Evolutionary conservation across 163 green algal genomes (phyloP), one percentile per base, ranked within the genome.

Genomic region (Prototheca cutis): DNA sequence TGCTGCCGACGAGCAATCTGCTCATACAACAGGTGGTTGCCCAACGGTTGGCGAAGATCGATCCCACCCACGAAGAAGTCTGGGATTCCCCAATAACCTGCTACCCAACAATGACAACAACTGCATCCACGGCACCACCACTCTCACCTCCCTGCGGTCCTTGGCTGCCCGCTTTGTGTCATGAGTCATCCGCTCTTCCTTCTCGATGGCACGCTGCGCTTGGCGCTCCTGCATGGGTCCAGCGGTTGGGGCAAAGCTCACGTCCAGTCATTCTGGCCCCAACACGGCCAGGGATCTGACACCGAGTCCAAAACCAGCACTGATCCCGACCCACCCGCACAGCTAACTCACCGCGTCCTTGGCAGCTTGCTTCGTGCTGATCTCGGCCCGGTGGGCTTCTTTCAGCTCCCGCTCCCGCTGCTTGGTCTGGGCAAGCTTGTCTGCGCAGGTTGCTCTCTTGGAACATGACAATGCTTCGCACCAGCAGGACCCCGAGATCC

Each of bases 361-460:
- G 19, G 8, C 31, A 21, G 47, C 33, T 21, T 48, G 27, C 40
- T 65, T 53, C 31, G 58, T 31, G 13, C 4, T 7, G 33, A 61
- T 54, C 17, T 40, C 17, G 6, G 57, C 45, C 36, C 68, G 51
- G 48, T 68, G 65, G 19, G 52, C 58, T 19, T 61, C 30, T 3
- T 21, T 52, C 17, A 76, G n/a, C 42, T 76, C 68, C 23, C 55
- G 45, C 33, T 71, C 68, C 3, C 61, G 25, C 18, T 63, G 47
- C 58, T 76, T 76, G 6, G 61, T 66, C 30, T 66, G 27, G 2
- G 25, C 27, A 3, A 76, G 57, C 57, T 76, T 76, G 51, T 76
- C 68, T 71, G 42, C 55, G 47, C 47, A n/a, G n/a, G n/a, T n/a
- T n/a, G n/a, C n/a, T n/a, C n/a, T n/a, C n/a, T n/a, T n/a, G n/a